These are phyloP conservation scores for Amaranthus tricolor DNA, from an alignment of 179 eudicot genomes.

Conservation along the genomic window DNA sequence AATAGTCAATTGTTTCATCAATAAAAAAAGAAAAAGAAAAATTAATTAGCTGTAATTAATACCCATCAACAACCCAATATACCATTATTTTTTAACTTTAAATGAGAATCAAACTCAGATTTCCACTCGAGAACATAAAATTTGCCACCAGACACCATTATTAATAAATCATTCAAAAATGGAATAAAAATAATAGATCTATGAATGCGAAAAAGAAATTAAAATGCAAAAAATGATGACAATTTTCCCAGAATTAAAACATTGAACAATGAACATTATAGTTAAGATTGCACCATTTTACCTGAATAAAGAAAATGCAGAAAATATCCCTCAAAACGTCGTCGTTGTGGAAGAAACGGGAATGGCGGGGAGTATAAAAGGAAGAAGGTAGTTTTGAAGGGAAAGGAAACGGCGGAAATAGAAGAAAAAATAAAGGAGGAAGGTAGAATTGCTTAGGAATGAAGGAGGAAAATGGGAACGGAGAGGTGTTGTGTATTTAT, in stretches of 20 bases:
- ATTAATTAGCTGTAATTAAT: conserved; percentile 17
- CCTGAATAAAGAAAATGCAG: conserved; percentile 27
- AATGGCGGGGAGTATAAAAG: background rate
- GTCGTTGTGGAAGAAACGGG: background rate
- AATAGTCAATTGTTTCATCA: background rate
- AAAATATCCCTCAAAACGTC: background rate
- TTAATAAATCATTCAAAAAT: background rate
- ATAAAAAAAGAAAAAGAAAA: background rate
- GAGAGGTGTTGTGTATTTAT: conserved; percentile 38
- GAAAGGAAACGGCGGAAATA: conserved; percentile 20
- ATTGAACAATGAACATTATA: background rate
- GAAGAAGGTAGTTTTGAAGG: background rate
- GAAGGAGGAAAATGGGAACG: background rate
- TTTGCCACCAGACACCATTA: too few species aligned
- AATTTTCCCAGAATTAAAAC: background rate
- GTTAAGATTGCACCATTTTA: background rate
- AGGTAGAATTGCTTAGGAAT: background rate
- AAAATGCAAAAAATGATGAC: background rate
- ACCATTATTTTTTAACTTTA: too few species aligned
- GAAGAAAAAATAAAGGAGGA: background rate
- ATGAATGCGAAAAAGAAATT: background rate
- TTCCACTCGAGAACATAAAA: too few species aligned
- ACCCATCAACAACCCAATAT: conserved; percentile 11
- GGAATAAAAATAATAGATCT: conserved; percentile 20
- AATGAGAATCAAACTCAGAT: too few species aligned